These are phyloP conservation scores for Paramecium caudatum DNA, from an alignment of 73 alveolate genomes.

Conservation along the genomic window DNA sequence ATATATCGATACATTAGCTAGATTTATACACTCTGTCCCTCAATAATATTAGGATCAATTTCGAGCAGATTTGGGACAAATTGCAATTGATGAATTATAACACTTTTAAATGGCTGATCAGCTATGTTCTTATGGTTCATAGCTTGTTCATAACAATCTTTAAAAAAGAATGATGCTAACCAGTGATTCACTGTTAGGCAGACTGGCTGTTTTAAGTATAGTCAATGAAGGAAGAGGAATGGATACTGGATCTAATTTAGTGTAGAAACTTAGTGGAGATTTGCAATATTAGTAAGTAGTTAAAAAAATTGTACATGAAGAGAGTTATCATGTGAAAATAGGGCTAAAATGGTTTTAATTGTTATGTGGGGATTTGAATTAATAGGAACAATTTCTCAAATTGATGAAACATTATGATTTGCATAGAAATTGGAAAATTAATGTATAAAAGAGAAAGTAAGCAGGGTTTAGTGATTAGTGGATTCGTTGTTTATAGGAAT, in stretches of 20 bases:
- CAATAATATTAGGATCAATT: background rate
- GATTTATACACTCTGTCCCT: slow-evolving; percentile 54
- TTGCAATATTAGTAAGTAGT: background rate
- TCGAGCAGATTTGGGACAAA: slow-evolving; percentile 30
- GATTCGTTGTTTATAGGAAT: background rate
- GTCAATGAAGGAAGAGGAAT: slow-evolving; percentile 75
- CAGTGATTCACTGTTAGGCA: slow-evolving; percentile 55
- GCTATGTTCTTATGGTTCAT: slow-evolving; percentile 37
- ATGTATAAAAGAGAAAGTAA: slow-evolving; percentile 1
- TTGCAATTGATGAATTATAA: slow-evolving; percentile 66
- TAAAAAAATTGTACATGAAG: background rate
- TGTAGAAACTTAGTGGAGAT: slow-evolving; percentile 13
- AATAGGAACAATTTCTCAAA: background rate
- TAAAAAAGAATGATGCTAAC: slow-evolving; percentile 40
- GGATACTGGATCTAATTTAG: slow-evolving; percentile 65
- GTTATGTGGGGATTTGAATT: background rate
- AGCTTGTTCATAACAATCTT: slow-evolving; percentile 66
- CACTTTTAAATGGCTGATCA: slow-evolving; percentile 48
- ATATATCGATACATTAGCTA: slow-evolving; percentile 65
- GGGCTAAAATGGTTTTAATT: slow-evolving; percentile 4
- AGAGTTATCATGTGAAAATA: background rate
- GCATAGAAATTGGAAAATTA: slow-evolving; percentile 19
- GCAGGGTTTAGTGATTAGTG: slow-evolving; percentile 27
- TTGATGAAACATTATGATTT: background rate
- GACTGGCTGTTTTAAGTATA: slow-evolving; percentile 69